phyloP scores from a whole-genome alignment of 768 basidiomycete genomes.

The Collybia mongolica region DNA sequence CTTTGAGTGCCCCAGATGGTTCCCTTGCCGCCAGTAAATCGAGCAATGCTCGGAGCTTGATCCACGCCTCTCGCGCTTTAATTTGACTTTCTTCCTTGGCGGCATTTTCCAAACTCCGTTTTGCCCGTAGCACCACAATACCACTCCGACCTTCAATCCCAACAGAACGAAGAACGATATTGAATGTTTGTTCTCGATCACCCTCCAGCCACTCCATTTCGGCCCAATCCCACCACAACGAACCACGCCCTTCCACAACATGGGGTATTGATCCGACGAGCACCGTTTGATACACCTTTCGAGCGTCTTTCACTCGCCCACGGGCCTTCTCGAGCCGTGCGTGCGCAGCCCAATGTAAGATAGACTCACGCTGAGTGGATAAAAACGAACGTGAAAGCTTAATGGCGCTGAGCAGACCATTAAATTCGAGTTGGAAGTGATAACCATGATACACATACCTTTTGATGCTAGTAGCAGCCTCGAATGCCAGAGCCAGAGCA shows the following conservation, averaged over 20 bases:
- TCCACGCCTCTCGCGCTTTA: constrained; percentile 66
- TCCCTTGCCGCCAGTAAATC: constrained; percentile 55
- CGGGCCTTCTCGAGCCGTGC: constrained; percentile 70
- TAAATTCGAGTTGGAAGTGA: constrained; percentile 9
- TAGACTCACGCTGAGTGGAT: constrained; percentile 52
- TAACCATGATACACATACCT: constrained; percentile 29
- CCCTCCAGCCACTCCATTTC: constrained; percentile 79
- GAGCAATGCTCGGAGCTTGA: constrained; percentile 61
- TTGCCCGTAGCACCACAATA: constrained; percentile 60
- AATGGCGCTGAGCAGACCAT: constrained; percentile 46
- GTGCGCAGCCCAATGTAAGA: constrained; percentile 73
- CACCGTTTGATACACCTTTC: constrained; percentile 75
- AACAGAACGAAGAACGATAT: constrained; percentile 53
- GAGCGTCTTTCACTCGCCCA: constrained; percentile 62
- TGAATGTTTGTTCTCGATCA: constrained; percentile 44
- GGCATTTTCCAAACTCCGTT: constrained; percentile 59
- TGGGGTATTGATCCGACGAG: constrained; percentile 45
- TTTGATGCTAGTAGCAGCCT: constrained; percentile 57
- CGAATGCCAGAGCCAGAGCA: constrained; percentile 62
- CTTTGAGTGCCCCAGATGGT: constrained; percentile 32
- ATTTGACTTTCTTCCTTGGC: constrained; percentile 29
- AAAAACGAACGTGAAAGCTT: constrained; percentile 69
- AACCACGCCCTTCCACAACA: constrained; percentile 33
- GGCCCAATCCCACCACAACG: constrained; percentile 82
- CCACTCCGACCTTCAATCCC: constrained; percentile 52